Conservation (phyloP, 495 filamentous ascomycete species). For the Aspergillus nidulans region DNA sequence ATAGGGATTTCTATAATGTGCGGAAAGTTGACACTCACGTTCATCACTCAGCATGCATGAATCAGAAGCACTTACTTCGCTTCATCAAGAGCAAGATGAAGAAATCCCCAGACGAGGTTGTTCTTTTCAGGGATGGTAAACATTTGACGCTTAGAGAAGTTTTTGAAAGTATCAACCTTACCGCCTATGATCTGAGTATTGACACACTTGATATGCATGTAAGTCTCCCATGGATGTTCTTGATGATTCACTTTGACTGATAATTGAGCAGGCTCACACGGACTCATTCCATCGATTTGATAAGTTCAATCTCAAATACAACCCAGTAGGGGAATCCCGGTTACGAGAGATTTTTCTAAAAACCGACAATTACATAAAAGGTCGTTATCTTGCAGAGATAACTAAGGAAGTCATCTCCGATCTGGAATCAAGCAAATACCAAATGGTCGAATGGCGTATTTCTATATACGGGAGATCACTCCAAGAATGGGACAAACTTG, state of each 20-base stretch:
- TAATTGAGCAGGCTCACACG: constrained; percentile 69
- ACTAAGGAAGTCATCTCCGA: constrained; percentile 98
- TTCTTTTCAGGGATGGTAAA: constrained; percentile 89
- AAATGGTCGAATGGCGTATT: constrained; percentile 99
- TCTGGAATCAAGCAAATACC: constrained; percentile 96
- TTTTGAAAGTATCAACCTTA: constrained; percentile 94
- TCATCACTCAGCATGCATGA: constrained; percentile 99
- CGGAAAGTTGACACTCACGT: constrained; percentile 98
- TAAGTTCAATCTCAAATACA: constrained; percentile 99
- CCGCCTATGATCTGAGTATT: constrained; percentile 96
- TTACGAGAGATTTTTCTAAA: constrained; percentile 95
- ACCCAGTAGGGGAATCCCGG: constrained; percentile 92
- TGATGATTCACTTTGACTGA: neutral
- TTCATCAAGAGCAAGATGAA: constrained; percentile 99
- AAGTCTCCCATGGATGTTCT: constrained; percentile 28
- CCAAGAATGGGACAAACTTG: constrained; percentile 97
- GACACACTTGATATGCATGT: constrained; percentile 99
- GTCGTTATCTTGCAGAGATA: constrained; percentile 92
- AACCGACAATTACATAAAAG: constrained; percentile 96
- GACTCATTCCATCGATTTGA: constrained; percentile 99
- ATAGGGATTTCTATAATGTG: constrained; percentile 98
- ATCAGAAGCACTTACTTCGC: constrained; percentile 94
- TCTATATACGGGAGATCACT: constrained; percentile 89
- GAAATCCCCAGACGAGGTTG: constrained; percentile 89
- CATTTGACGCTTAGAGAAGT: constrained; percentile 87